Conservation (phyloP, 345 rosid genomes). For the Turritis glabra region DNA sequence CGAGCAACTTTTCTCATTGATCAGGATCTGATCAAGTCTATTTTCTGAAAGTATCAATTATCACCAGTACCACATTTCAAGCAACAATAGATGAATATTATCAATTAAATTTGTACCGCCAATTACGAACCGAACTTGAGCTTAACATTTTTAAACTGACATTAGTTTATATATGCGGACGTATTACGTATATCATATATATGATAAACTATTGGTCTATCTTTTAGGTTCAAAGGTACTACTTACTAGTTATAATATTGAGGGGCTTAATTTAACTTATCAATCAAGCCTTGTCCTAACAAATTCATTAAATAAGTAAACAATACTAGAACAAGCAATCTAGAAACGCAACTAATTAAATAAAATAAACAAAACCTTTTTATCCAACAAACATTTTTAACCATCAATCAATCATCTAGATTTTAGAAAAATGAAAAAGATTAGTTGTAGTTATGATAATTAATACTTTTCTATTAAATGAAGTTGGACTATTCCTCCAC, state of each 20-base stretch:
- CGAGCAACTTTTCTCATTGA: neutral
- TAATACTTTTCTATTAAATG: neutral
- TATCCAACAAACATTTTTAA: constrained; percentile 18
- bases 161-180: constrained; percentile 13
- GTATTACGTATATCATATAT: neutral
- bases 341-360: constrained; percentile 11
- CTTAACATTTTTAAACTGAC: neutral
- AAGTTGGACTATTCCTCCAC: constrained; percentile 26
- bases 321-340: constrained; percentile 28
- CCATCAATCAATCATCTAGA: constrained; percentile 30
- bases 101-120: neutral
- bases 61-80: neutral
- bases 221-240: neutral
- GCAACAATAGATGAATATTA: neutral
- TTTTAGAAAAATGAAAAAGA: constrained; percentile 25
- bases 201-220: constrained; percentile 17
- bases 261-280: constrained; percentile 30
- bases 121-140: neutral
- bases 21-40: neutral
- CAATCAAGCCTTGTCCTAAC: constrained; percentile 34
- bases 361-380: neutral
- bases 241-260: constrained; percentile 1
- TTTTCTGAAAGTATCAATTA: neutral
- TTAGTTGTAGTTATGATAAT: neutral
- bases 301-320: constrained; percentile 27